Conservation (phyloP, 495 filamentous ascomycete genomes). For the Thozetella sp. region DNA sequence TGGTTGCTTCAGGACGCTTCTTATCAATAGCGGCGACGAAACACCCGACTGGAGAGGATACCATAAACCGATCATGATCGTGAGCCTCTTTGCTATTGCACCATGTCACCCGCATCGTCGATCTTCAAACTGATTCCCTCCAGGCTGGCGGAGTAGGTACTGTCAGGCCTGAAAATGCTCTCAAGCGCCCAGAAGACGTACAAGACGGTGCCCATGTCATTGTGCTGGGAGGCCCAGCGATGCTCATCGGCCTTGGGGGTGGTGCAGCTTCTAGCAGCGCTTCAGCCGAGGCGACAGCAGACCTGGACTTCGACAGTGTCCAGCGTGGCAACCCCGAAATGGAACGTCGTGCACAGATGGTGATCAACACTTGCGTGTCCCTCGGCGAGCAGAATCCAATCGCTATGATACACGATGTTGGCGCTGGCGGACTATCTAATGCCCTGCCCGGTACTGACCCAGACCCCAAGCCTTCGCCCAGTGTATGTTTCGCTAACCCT, state of each 20-base stretch:
- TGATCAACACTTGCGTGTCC: constrained; percentile 90
- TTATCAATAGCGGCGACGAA: constrained; percentile 60
- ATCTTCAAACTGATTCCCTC: too few relatives aligned
- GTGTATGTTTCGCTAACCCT: constrained; percentile 30
- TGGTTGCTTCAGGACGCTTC: constrained; percentile 88
- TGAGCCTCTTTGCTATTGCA: too few relatives aligned
- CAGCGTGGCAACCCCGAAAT: constrained; percentile 95
- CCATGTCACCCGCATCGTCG: too few relatives aligned
- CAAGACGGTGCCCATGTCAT: constrained; percentile 83
- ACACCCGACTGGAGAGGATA: constrained; percentile 81
- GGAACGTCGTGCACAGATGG: constrained; percentile 91
- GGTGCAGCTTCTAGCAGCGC: constrained; percentile 91
- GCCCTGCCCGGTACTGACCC: constrained; percentile 54
- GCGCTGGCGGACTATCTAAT: constrained; percentile 92
- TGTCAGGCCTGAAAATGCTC: constrained; percentile 90
- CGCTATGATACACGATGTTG: constrained; percentile 95
- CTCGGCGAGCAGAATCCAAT: constrained; percentile 86
- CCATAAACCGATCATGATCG: constrained; percentile 99
- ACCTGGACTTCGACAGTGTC: constrained; percentile 94
- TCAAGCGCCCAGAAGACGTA: constrained; percentile 78
- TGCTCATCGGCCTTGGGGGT: constrained; percentile 95
- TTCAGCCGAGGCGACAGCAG: constrained; percentile 84
- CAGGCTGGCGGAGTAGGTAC: constrained; percentile 83
- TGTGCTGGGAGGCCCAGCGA: constrained; percentile 92
- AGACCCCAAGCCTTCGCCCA: neutral